Conservation (phyloP, 1,139 yeast species). For the Yamadazyma atlantica region DNA sequence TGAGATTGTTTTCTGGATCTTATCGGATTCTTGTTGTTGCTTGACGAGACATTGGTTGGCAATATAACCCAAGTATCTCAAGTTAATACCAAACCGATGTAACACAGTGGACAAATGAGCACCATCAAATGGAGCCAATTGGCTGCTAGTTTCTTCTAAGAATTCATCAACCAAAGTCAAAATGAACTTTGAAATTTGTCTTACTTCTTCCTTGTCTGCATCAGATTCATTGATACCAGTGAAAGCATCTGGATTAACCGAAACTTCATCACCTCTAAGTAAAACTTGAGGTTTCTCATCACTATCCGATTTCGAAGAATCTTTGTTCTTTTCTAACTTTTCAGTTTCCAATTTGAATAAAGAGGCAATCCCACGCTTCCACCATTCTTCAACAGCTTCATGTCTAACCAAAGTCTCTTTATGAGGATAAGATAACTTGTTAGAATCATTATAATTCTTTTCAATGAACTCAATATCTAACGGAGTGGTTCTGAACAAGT, state of each 20-base stretch:
- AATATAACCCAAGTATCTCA: conserved; percentile 80
- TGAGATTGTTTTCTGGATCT: conserved; percentile 20
- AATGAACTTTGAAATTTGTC: conserved; percentile 67
- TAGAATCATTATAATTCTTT: conserved; percentile 41
- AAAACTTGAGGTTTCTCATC: conserved; percentile 51
- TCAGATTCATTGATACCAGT: conserved; percentile 42
- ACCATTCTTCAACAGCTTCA: conserved; percentile 92
- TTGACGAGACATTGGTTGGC: conserved; percentile 33
- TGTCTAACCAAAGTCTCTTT: conserved; percentile 74
- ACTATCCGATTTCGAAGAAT: conserved; percentile 24
- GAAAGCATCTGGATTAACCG: conserved; percentile 82
- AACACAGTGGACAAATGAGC: conserved; percentile 63
- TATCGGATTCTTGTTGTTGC: conserved; percentile 24
- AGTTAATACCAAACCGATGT: conserved; percentile 82
- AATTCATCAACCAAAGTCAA: conserved; percentile 63
- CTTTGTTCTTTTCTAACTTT: conserved; percentile 45
- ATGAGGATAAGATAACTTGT: conserved; percentile 70
- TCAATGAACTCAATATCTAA: conserved; percentile 77
- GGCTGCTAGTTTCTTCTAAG: conserved; percentile 53
- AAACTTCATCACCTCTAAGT: conserved; percentile 55
- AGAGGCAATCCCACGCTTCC: conserved; percentile 65
- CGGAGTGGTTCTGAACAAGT: conserved; percentile 81
- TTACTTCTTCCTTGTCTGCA: conserved; percentile 59
- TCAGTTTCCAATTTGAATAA: conserved; percentile 53
- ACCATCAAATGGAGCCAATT: conserved; percentile 79